Percentiles rank a stretch among this genome's conserved stretches.
phyloP scores from a whole-genome alignment of 305 asterid species.

The Fraxinus ornus region DNA sequence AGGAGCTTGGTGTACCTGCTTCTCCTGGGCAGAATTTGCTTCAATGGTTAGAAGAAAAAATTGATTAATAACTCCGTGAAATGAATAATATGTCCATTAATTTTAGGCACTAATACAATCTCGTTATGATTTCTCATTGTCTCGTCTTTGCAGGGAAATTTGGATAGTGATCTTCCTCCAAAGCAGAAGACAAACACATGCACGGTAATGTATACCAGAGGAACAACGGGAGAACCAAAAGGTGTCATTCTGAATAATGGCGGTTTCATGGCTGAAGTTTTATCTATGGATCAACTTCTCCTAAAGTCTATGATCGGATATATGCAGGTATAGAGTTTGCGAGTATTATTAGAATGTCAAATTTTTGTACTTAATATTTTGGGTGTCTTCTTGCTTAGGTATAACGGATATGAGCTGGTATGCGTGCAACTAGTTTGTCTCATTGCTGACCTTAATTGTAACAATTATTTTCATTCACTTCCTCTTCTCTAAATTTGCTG shows the following conservation, averaged over 20 bases:
- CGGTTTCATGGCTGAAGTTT: constrained; percentile 78
- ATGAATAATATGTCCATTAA: too few relatives aligned
- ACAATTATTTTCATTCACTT: not conserved
- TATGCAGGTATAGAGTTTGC: constrained; percentile 51
- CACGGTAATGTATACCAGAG: constrained; percentile 92
- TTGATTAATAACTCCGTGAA: not conserved
- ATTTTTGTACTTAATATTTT: not conserved
- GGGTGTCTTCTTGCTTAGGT: constrained; percentile 36
- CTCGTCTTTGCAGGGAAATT: constrained; percentile 45
- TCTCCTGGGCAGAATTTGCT: constrained; percentile 79
- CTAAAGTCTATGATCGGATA: constrained; percentile 77
- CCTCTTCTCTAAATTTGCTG: too few relatives aligned
- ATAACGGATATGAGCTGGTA: constrained; percentile 68
- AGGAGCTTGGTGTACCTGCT: constrained; percentile 68
- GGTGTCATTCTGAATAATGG: constrained; percentile 73
- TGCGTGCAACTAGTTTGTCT: constrained; percentile 72
- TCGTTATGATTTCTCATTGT: constrained; percentile 2
- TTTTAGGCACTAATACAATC: not conserved
- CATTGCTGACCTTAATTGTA: not conserved
- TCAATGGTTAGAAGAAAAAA: constrained; percentile 44
- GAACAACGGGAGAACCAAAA: constrained; percentile 96
- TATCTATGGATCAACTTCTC: constrained; percentile 76
- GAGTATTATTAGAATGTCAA: not conserved
- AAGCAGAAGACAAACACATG: constrained; percentile 56
- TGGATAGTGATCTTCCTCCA: constrained; percentile 52